Base-by-base conservation (phyloP, 1,139 yeast species). In the Suhomyces kunorum region DNA sequence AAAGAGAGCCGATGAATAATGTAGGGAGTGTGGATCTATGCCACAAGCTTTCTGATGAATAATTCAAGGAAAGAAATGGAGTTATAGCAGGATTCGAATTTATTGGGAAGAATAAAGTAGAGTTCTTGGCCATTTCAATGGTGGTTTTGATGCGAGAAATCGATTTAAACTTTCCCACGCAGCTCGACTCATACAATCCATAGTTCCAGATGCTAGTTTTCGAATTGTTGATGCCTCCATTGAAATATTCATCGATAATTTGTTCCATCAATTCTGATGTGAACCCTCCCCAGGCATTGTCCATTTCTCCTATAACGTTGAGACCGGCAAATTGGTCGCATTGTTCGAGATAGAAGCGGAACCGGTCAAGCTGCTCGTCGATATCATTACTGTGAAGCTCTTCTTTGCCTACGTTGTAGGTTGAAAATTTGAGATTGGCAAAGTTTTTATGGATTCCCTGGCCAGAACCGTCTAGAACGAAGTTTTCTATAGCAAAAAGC, bases 201-300 rank as follows among this genome's bases (percentile, higher is more conserved):
- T 60, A 66, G 3, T 55, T 53, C 63, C 86, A 78, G 0, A 87
- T 51, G 15, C 62, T 66, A 40, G 65, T 53, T 44, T 71, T 71
- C 44, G 60, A 63, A 39, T 56, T 59, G 16, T 74, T 58, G 34
- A 45, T 51, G 3, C 74, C 70, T 53, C 84, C 85, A 7, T 89
- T 81, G 42, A 79, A 68, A 50, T 80, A 81, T 47, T 88, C 95
- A 58, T 90, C 96, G 38, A 79, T 69, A 20, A 89, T 44, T 15
- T 71, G 74, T 11, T 67, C 56, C 23, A 89, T 46, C 48, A 82
- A 51, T 32, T 72, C 72, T 26, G 68, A 59, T 1, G 87, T 63
- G 50, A 86, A 83, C 0, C 96, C 96, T 31, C 90, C 83, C 98
- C 98, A 92, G 0, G 84, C 85, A 27, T 80, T 72, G 55, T 86